Evolutionary conservation across 2,329 filamentous ascomycete species (phyloP), one percentile per base, ranked within the genome.

Genomic region (Lecanicillium sp.): DNA sequence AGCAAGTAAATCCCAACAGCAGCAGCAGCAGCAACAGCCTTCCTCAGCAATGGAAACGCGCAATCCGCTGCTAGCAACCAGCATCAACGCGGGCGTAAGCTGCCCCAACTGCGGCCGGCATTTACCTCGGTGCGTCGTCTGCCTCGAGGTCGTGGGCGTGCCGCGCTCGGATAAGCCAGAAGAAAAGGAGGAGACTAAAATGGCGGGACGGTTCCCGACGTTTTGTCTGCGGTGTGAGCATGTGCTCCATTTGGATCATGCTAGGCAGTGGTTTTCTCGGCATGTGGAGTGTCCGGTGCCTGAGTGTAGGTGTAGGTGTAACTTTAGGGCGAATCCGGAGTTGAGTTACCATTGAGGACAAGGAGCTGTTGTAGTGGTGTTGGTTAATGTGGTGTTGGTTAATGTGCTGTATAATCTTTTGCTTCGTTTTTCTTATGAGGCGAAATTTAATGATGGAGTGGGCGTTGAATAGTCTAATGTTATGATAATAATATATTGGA

Each of bases 141-240:
- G 80, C 48, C 66, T 83, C 41, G 74, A 83, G 57, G 69, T 80
- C 35, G 75, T 83, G 2, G 80, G 79, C 20, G 68, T 80, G 32
- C 75, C 77, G 39, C 70, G 78, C 32, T 78, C 75, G 22, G 74
- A 78, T 55, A 64, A 64, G 44, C 71, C 72, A 3, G 73, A 75
- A 52, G 61, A 65, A 38, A 66, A 67, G 31, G 56, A 65, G 6
- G 71, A 77, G 48, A 59, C 62, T 32, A 57, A 62, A 49, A 59
- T 68, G 55, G 68, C 70, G 33, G 74, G 73, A 3, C 66, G 70
- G 33, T 83, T 83, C 50, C 75, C 78, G n/a, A 81, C 76, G 0
- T 83, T 83, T 50, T 84, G 80, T 44, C 64, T 83, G 31, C 70
- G 71, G 47, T 84, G 80, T 53, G 78, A 82, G 50, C 80, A 84